Base-by-base conservation (phyloP, 2,329 filamentous ascomycete species). In the Coniella lustricola region DNA sequence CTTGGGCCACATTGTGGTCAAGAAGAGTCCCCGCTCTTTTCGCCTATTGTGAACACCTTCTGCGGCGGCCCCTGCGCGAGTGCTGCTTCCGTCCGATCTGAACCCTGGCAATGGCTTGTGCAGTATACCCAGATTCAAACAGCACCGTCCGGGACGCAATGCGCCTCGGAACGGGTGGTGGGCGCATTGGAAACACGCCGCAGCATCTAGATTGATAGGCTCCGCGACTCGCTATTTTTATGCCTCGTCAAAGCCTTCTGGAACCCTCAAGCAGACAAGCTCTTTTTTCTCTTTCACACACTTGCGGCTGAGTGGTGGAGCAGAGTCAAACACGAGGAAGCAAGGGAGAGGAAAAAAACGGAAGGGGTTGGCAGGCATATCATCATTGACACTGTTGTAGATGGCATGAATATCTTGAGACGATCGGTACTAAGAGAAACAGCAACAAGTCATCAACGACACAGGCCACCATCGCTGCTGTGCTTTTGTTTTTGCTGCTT, bases 151-250 rank as follows among this genome's bases (percentile, higher is more conserved):
- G 39, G 22, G 25, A 29, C 25, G 17, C 10, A 40, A 37, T 14
- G 31, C 12, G 13, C 25, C 13, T 14, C 36, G 13, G 20, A 35
- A 42, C 48, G 48, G 48, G 18, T 52, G 35, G 50, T 52, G 50
- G 50, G 49, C 49, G 50, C 50, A 46, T 49, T 45, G 36, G 25
- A 43, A 43, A 41, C 46, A 36, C 36, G 38, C 46, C 17, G 35
- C 37, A 29, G 41, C 25, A 22, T 31, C 22, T 14, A 25, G 38
- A n/a, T 29, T 41, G 22, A 9, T 40, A 8, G 14, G 9, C 22
- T 41, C 17, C 17, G 7, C 20, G 13, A 4, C 4, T 18, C 22
- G 17, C 40, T 42, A 42, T 42, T 42, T 42, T 42, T 42, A 42
- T 18, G 38, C 10, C 10, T 29, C 10, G 5, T 5, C 25, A 29